Percentiles rank a stretch among this genome's conserved stretches.
Evolutionary conservation across 768 basidiomycete species (phyloP).

Genomic region (Lactarius pseudohatsudake): DNA sequence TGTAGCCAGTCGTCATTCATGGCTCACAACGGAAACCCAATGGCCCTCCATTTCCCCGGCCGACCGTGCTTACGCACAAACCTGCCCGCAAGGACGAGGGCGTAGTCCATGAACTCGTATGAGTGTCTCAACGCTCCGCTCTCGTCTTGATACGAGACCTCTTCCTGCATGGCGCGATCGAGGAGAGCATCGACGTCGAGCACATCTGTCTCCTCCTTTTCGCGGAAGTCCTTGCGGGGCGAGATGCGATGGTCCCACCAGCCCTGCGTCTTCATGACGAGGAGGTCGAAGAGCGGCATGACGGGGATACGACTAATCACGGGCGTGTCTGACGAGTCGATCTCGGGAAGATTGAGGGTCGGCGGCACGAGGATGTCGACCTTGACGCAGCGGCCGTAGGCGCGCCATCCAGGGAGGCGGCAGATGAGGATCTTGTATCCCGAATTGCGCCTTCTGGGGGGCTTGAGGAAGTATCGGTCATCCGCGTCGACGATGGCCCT

Average conservation of each 20-base stretch:
- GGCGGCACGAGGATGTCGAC: constrained; percentile 21
- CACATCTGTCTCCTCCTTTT: constrained; percentile 3
- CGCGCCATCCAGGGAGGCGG: constrained; percentile 11
- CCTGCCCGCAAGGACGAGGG: background rate
- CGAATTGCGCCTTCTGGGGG: background rate
- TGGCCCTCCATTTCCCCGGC: background rate
- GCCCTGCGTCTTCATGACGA: constrained; percentile 23
- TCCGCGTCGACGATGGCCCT: background rate
- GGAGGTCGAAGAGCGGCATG: constrained; percentile 16
- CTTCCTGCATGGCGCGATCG: background rate
- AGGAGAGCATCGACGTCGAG: constrained; percentile 10
- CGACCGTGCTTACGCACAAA: background rate
- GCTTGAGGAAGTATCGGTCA: constrained; percentile 13
- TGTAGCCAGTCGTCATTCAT: background rate
- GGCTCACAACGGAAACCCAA: constrained; percentile 2
- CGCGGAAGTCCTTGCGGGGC: background rate
- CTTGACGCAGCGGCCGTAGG: background rate
- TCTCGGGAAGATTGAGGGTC: background rate
- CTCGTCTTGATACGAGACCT: background rate
- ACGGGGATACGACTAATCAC: constrained; percentile 1
- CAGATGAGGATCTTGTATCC: background rate
- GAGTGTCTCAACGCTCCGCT: background rate
- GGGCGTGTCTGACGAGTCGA: background rate
- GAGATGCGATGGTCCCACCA: constrained; percentile 14
- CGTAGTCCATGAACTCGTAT: background rate